These are phyloP conservation scores for apple (Malus domestica) DNA, from an alignment of 306 rosid genomes.

Conservation along the genomic window ASM211411v1 NC_041802.1:24047001-24047500, in stretches of 20 bases:
- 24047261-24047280: neutral
- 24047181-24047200: neutral
- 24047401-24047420: constrained; percentile 62
- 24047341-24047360: neutral
- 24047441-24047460: constrained; percentile 59
- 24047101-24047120: neutral
- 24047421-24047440: constrained; percentile 69
- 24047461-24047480: constrained; percentile 39
- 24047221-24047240: neutral
- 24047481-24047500: constrained; percentile 27
- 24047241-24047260: neutral
- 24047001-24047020: neutral
- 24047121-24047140: neutral
- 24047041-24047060: neutral
- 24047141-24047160: neutral
- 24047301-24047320: constrained; percentile 25
- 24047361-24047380: neutral
- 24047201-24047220: neutral
- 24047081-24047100: neutral
- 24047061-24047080: neutral
- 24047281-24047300: constrained; percentile 33
- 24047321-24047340: neutral
- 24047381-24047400: constrained; percentile 18
- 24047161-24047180: neutral
- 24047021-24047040: neutral